A percentile compares a stretch with the other conserved stretches of the same genome.
These are phyloP conservation scores for Dactylellina parvicollis DNA, from an alignment of 2,329 filamentous ascomycete species.

Conservation along the genomic window DNA sequence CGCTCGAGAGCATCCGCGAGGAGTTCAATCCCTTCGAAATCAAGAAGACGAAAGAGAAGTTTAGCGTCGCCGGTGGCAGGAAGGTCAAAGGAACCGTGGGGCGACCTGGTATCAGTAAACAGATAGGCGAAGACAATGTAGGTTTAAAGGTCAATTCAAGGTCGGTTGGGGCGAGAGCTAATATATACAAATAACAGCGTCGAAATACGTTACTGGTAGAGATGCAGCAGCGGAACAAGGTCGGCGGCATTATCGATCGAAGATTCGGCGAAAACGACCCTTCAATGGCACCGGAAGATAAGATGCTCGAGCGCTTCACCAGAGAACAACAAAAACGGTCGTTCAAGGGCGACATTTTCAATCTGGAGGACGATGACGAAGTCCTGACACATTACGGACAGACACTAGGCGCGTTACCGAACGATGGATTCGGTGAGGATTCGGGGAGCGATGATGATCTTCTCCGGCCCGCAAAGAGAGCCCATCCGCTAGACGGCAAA, in stretches of 20 bases:
- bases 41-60: slow-evolving; percentile 65
- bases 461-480: slow-evolving; percentile 68
- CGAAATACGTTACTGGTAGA: slow-evolving; percentile 86
- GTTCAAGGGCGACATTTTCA: slow-evolving; percentile 76
- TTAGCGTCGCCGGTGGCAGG: slow-evolving; percentile 60
- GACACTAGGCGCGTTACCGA: slow-evolving; percentile 69
- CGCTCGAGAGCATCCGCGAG: slow-evolving; percentile 86
- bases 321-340: slow-evolving; percentile 76
- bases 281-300: slow-evolving; percentile 90
- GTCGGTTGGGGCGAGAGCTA: background rate
- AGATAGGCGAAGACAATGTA: slow-evolving; percentile 84
- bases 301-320: slow-evolving; percentile 89
- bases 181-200: slow-evolving; percentile 66
- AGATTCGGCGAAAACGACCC: slow-evolving; percentile 96
- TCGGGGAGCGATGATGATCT: slow-evolving; percentile 71
- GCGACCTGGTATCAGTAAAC: slow-evolving; percentile 84
- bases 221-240: slow-evolving; percentile 87
- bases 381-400: slow-evolving; percentile 85
- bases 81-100: slow-evolving; percentile 67
- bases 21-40: slow-evolving; percentile 98
- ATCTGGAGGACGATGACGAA: slow-evolving; percentile 84
- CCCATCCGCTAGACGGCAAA: slow-evolving; percentile 63
- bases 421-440: slow-evolving; percentile 84
- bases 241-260: slow-evolving; percentile 89
- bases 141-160: slow-evolving; percentile 56